Evolutionary conservation across 768 basidiomycete genomes (phyloP).

Genomic region (Lactarius indigo): DNA sequence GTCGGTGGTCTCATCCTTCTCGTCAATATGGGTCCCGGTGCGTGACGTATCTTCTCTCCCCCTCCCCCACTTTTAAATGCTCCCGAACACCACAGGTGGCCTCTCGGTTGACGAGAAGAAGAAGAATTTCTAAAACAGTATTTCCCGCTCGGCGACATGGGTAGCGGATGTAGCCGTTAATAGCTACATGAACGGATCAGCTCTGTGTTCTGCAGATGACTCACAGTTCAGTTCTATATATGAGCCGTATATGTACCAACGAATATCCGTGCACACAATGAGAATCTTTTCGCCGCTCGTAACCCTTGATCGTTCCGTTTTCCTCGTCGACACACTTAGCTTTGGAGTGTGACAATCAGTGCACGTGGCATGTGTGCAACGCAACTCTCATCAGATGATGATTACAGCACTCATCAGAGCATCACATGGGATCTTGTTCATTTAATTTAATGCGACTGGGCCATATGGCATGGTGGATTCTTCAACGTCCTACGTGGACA

Average conservation of each 20-base stretch:
- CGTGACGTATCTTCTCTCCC: slow-evolving; percentile 26
- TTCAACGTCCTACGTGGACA: neutral
- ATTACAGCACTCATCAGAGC: neutral
- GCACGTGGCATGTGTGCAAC: neutral
- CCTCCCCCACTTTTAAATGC: slow-evolving; percentile 5
- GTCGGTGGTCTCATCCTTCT: slow-evolving; percentile 96
- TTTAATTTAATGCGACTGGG: neutral
- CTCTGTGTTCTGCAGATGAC: slow-evolving; percentile 10
- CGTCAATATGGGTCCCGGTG: slow-evolving; percentile 97
- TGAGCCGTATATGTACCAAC: slow-evolving; percentile 12
- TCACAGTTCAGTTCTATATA: slow-evolving; percentile 17
- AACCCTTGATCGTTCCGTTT: neutral
- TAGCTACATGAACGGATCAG: neutral
- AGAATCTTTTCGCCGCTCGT: slow-evolving; percentile 4
- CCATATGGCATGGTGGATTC: neutral
- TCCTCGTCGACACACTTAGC: neutral
- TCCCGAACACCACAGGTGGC: slow-evolving; percentile 52
- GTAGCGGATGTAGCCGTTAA: neutral
- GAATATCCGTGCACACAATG: slow-evolving; percentile 6
- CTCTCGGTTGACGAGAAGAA: slow-evolving; percentile 99
- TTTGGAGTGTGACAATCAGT: neutral
- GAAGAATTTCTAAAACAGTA: slow-evolving; percentile 68
- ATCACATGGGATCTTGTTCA: neutral
- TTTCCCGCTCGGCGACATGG: neutral
- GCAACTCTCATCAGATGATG: neutral